phyloP scores from a whole-genome alignment of 768 basidiomycete species.

The Symmetrospora coprosmae region DNA sequence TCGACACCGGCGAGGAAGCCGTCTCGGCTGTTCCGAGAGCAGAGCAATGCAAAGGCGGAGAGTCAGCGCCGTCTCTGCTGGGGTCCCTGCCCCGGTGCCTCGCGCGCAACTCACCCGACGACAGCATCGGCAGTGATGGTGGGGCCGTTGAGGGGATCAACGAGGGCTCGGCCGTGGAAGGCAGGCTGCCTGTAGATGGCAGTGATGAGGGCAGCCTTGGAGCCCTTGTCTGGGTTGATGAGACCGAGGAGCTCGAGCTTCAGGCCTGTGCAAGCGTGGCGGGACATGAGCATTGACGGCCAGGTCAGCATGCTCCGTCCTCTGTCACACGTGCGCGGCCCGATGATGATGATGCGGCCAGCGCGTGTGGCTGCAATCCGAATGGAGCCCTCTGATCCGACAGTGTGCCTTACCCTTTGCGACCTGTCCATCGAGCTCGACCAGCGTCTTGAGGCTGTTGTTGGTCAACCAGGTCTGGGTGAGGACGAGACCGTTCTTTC shows the following conservation, averaged over 20 bases:
- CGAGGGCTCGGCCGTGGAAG: slow-evolving; percentile 72
- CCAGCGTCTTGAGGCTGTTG: slow-evolving; percentile 76
- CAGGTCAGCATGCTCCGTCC: no score
- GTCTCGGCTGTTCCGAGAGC: slow-evolving; percentile 87
- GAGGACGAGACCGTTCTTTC: slow-evolving; percentile 80
- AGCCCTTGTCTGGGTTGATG: slow-evolving; percentile 70
- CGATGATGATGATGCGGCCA: neutral
- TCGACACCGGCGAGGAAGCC: slow-evolving; percentile 95
- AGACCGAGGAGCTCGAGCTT: slow-evolving; percentile 80
- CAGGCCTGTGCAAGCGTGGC: slow-evolving; percentile 43
- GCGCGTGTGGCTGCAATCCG: no score
- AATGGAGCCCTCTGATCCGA: no score
- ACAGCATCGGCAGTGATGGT: slow-evolving; percentile 94
- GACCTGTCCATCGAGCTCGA: slow-evolving; percentile 94
- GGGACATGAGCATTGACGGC: neutral
- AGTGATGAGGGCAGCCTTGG: slow-evolving; percentile 67
- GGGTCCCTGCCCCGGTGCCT: neutral
- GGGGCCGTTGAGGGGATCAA: slow-evolving; percentile 95
- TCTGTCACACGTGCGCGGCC: neutral
- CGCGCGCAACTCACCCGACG: slow-evolving; percentile 38
- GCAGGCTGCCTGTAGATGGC: slow-evolving; percentile 90
- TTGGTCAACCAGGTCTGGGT: slow-evolving; percentile 91
- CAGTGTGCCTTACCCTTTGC: no score
- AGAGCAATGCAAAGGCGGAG: slow-evolving; percentile 8
- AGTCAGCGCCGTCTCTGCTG: neutral